Evolutionary conservation across 108 stramenopile genomes (phyloP).

Genomic region (Asterionellopsis glacialis): DNA sequence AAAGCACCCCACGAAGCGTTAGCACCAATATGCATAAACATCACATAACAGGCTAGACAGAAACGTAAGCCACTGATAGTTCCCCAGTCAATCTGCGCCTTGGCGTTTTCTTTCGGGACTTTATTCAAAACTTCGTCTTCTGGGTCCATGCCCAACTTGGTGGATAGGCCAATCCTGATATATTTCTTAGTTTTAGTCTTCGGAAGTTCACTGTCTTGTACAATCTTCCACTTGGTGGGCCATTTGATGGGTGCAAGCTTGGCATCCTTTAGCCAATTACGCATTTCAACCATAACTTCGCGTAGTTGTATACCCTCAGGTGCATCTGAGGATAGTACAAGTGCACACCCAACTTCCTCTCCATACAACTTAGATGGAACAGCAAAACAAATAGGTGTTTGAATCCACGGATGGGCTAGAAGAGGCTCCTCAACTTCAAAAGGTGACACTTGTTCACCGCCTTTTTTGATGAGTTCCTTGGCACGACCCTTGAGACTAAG

Average conservation of each 20-base stretch:
- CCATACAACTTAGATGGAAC: slow-evolving; percentile 1
- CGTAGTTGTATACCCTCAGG: neutral
- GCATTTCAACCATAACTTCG: neutral
- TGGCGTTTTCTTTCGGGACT: neutral
- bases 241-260: slow-evolving; percentile 9
- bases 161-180: slow-evolving; percentile 5
- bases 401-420: neutral
- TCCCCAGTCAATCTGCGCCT: slow-evolving; percentile 9
- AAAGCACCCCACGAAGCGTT: slow-evolving; percentile 2
- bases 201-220: slow-evolving; percentile 9
- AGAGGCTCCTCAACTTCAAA: slow-evolving; percentile 4
- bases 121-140: neutral
- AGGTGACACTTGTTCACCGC: slow-evolving; percentile 24
- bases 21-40: slow-evolving; percentile 6
- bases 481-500: slow-evolving; percentile 23
- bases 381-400: slow-evolving; percentile 1
- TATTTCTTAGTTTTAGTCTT: slow-evolving; percentile 13
- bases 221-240: slow-evolving; percentile 13
- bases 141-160: slow-evolving; percentile 3
- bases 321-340: slow-evolving; percentile 1
- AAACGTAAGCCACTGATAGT: slow-evolving; percentile 8
- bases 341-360: slow-evolving; percentile 7
- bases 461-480: slow-evolving; percentile 41
- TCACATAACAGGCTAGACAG: slow-evolving; percentile 12
- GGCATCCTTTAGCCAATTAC: neutral